Evolutionary conservation across 108 stramenopile genomes (phyloP).

Genomic region (Discostella pseudostelligera): DNA sequence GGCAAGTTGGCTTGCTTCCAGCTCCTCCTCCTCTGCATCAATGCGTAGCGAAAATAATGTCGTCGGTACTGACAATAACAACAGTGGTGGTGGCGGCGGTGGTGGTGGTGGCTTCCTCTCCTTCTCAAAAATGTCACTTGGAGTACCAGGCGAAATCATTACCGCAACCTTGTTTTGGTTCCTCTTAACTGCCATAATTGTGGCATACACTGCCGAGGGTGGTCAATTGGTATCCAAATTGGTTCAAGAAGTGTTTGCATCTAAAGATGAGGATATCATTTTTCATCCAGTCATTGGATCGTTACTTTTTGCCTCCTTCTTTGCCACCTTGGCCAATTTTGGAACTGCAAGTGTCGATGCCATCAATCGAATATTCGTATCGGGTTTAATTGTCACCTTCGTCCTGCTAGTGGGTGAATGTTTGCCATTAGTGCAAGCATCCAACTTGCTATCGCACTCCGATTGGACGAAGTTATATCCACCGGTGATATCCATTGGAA

Average conservation of each 20-base stretch:
- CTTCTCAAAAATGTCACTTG: conserved; percentile 33
- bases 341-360: conserved; percentile 40
- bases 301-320: conserved; percentile 25
- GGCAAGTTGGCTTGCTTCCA: conserved; percentile 39
- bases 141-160: conserved; percentile 33
- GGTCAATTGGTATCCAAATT: conserved; percentile 33
- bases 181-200: conserved; percentile 41
- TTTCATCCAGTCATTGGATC: conserved; percentile 36
- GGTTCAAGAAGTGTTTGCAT: conserved; percentile 21
- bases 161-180: conserved; percentile 53
- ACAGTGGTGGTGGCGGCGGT: not conserved
- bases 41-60: too few species aligned
- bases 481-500: conserved; percentile 45
- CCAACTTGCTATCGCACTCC: conserved; percentile 22
- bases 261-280: not conserved
- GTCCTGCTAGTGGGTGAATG: conserved; percentile 26
- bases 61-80: not conserved
- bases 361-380: conserved; percentile 43
- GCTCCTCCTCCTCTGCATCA: not conserved
- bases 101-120: conserved; percentile 38
- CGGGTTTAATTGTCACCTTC: conserved; percentile 37
- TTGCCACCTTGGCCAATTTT: conserved; percentile 26
- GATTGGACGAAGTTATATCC: conserved; percentile 45
- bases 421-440: conserved; percentile 16
- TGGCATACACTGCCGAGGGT: conserved; percentile 46